Evolutionary conservation across 1,284 basidiomycete genomes (phyloP), one percentile per base, ranked within the genome.

Genomic region (Malassezia sympodialis): DNA sequence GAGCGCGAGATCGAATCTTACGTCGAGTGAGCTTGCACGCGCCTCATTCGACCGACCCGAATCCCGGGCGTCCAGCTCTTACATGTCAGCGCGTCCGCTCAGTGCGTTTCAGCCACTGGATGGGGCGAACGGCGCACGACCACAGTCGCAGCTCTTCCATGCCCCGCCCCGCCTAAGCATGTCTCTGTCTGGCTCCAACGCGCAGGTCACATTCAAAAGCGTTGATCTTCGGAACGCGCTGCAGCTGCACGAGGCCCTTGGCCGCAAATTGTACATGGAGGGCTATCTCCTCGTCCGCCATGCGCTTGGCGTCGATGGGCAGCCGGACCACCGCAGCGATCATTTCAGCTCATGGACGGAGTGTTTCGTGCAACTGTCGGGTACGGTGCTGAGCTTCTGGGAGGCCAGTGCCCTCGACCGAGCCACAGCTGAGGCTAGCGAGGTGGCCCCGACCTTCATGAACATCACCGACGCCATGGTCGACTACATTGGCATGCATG

Each of bases 331-430:
- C 49, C 55, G 60, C 26, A 50, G 55, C 17, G 68, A 72, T 46
- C 61, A 60, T 6, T 66, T 65, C 52, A 56, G 59, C 24, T 47
- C 60, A 7, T 73, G 71, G 71, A 58, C 64, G 47, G 61, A 72
- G 41, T 73, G 71, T 61, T 73, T 93, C 8, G 86, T 87, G 1
- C 90, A 96, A 77, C 79, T 96, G 26, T 86, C 87, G 40, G 90
- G 90, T 5, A 94, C 90, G 8, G 90, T 88, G 8, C 80, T 96
- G 52, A 91, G 88, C 66, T 79, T 88, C 39, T 90, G 88, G 88
- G 86, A 87, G 73, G 90, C 90, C 83, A 81, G 81, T 65, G 81
- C 84, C 62, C 84, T 90, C 55, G 82, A 87, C 59, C 83, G 85
- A 74, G 88, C 88, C 4, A 88, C 82, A 63, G 82, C 81, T 65